phyloP scores from a whole-genome alignment of 805 yeast genomes.

The Wickerhamomyces rabaulensis region DNA sequence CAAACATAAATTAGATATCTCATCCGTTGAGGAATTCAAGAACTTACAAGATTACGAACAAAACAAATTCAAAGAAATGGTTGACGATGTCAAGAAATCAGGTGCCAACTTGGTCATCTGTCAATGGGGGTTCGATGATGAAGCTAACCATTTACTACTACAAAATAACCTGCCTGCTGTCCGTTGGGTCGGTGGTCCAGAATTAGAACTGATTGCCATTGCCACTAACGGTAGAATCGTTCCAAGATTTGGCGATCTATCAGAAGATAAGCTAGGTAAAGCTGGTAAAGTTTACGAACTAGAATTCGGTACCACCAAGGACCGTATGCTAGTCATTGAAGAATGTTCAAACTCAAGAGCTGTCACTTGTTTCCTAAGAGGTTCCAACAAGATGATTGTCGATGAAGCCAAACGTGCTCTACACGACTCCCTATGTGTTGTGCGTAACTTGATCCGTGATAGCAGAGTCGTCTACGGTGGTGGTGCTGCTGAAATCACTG shows the following conservation, averaged over 20 bases:
- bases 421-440: slow-evolving; percentile 96
- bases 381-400: slow-evolving; percentile 95
- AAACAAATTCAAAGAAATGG: slow-evolving; percentile 87
- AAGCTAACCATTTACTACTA: slow-evolving; percentile 88
- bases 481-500: slow-evolving; percentile 95
- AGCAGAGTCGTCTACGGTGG: slow-evolving; percentile 98
- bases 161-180: slow-evolving; percentile 91
- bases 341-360: slow-evolving; percentile 82
- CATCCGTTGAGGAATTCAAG: slow-evolving; percentile 90
- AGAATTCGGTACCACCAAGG: slow-evolving; percentile 94
- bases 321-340: slow-evolving; percentile 92
- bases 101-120: slow-evolving; percentile 97
- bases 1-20: slow-evolving; percentile 91
- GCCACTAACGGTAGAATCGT: slow-evolving; percentile 97
- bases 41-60: slow-evolving; percentile 90
- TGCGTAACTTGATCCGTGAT: slow-evolving; percentile 89
- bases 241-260: slow-evolving; percentile 91
- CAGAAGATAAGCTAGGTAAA: slow-evolving; percentile 74
- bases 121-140: slow-evolving; percentile 99
- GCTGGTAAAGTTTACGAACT: slow-evolving; percentile 85
- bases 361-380: slow-evolving; percentile 90
- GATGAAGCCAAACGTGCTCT: slow-evolving; percentile 96
- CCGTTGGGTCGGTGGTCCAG: slow-evolving; percentile 99
- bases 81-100: slow-evolving; percentile 71
- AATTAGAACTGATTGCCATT: slow-evolving; percentile 90